These are phyloP conservation scores for Volvox africanus DNA, from an alignment of 139 green algal species.

Conservation along the genomic window DNA sequence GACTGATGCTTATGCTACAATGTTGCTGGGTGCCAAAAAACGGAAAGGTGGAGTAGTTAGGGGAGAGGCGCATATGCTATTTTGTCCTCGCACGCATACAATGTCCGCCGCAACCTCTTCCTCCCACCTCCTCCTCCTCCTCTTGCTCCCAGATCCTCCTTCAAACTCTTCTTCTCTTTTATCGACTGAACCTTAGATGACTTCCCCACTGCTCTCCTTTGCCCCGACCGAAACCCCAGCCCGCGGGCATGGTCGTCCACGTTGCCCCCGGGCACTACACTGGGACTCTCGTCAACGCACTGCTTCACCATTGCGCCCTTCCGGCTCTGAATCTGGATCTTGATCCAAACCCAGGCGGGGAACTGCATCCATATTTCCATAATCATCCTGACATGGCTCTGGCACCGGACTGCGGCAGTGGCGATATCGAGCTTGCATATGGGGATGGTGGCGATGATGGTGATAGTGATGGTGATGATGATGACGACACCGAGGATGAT, in stretches of 20 bases:
- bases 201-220: no score
- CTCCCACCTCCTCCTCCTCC: no score
- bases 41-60: no score
- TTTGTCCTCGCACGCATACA: no score
- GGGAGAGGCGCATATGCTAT: no score
- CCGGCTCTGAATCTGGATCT: constrained; percentile 53
- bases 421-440: neutral
- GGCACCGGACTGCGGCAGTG: neutral
- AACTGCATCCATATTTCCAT: neutral
- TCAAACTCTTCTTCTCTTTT: no score
- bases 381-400: no score
- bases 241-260: constrained; percentile 94
- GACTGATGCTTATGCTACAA: neutral
- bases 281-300: constrained; percentile 97
- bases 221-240: constrained; percentile 15
- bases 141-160: no score
- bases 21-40: no score
- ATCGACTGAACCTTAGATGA: no score
- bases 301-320: constrained; percentile 92
- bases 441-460: neutral
- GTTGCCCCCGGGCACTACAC: constrained; percentile 79
- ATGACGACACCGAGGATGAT: no score
- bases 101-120: no score
- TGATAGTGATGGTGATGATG: neutral
- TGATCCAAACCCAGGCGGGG: neutral